Conservation (phyloP, 148 eudicot genomes). For the Beta vulgaris region DNA sequence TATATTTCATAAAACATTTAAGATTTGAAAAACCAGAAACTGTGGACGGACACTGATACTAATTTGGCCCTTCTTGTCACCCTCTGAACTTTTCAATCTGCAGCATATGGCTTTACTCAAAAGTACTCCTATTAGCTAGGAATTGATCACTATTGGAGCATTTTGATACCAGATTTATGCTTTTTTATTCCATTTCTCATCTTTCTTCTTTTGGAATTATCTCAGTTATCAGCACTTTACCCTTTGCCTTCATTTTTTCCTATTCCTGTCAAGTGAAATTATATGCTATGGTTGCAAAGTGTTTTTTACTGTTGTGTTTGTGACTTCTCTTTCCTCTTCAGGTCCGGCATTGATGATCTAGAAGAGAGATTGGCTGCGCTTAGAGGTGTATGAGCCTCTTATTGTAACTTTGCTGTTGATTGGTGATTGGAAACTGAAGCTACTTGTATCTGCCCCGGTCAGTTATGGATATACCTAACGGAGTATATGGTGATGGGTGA, state of each 20-base stretch:
- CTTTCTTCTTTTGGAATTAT: not conserved
- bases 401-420: not conserved
- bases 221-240: not conserved
- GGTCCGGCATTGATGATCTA: constrained; percentile 74
- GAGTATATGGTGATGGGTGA: not conserved
- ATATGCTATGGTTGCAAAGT: not conserved
- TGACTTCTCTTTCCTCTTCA: constrained; percentile 25
- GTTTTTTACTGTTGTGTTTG: not conserved
- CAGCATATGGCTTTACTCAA: not conserved
- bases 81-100: not conserved
- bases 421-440: not conserved
- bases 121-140: not conserved
- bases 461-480: not conserved
- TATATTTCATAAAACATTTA: too few relatives aligned
- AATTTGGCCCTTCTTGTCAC: too few relatives aligned
- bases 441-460: not conserved
- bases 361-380: constrained; percentile 93
- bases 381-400: constrained; percentile 48
- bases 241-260: not conserved
- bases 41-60: too few relatives aligned
- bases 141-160: not conserved
- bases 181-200: not conserved
- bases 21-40: too few relatives aligned
- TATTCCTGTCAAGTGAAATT: not conserved
- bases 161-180: not conserved